Evolutionary conservation across 306 rosid genomes (phyloP).

Genomic region (Neltuma alba): DNA sequence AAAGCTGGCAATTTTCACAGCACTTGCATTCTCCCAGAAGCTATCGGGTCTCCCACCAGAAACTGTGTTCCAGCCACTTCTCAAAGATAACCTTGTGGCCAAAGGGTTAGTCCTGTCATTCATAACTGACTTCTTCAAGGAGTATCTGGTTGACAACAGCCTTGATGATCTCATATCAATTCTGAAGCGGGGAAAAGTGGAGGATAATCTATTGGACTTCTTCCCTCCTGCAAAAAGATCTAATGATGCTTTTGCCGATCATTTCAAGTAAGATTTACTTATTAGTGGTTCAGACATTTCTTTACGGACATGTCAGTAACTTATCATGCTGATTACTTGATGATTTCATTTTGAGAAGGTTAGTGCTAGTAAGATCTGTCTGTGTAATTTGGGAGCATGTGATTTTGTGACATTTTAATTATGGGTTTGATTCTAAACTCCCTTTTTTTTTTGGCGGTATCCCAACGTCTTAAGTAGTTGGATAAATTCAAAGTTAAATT

Average conservation of each 20-base stretch:
- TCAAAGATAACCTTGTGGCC: constrained; percentile 98
- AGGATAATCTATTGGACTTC: constrained; percentile 88
- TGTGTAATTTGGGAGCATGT: background rate
- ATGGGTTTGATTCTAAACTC: background rate
- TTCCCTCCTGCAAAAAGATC: constrained; percentile 88
- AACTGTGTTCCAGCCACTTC: constrained; percentile 97
- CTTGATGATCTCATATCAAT: constrained; percentile 98
- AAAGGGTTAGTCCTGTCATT: constrained; percentile 96
- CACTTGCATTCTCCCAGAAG: constrained; percentile 99
- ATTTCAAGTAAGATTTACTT: constrained; percentile 73
- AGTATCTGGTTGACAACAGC: constrained; percentile 88
- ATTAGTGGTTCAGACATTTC: background rate
- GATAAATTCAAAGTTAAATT: background rate
- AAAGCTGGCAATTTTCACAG: constrained; percentile 97
- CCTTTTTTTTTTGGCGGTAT: background rate
- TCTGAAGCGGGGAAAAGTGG: constrained; percentile 94
- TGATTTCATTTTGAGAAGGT: background rate
- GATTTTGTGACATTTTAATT: background rate
- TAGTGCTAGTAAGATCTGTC: background rate
- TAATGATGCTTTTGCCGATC: constrained; percentile 88
- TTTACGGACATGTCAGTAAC: background rate
- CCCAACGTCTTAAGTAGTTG: background rate
- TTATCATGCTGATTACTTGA: background rate
- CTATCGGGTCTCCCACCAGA: constrained; percentile 98
- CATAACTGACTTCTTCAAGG: constrained; percentile 97